Percentiles rank a stretch among this genome's conserved stretches.
Evolutionary conservation across 2,329 filamentous ascomycete genomes (phyloP).

Genomic region (Madurella mycetomatis): DNA sequence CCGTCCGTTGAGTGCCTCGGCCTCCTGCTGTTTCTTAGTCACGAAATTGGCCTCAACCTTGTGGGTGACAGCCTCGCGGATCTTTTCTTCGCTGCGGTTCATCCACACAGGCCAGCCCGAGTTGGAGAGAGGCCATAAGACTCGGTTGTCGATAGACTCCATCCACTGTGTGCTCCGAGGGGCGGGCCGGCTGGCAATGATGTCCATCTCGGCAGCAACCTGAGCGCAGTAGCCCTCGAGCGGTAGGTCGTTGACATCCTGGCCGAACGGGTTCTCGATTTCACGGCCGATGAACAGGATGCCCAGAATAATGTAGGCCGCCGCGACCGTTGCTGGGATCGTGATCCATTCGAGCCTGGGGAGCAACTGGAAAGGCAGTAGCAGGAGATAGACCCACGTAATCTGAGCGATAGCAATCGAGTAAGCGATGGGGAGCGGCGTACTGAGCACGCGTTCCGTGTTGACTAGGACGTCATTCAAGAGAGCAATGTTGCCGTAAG

Average conservation of each 20-base stretch:
- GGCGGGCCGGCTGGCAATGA: constrained; percentile 53
- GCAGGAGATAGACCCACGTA: constrained; percentile 68
- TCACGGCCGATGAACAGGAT: constrained; percentile 63
- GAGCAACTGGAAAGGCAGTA: constrained; percentile 69
- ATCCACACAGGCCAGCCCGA: constrained; percentile 47
- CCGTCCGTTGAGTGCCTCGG: background rate
- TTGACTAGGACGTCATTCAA: constrained; percentile 64
- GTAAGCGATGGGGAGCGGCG: constrained; percentile 68
- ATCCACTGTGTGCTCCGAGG: constrained; percentile 49
- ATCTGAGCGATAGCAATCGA: constrained; percentile 73
- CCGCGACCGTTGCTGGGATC: constrained; percentile 61
- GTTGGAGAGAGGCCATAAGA: constrained; percentile 40
- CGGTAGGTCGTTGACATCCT: constrained; percentile 64
- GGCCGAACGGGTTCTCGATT: constrained; percentile 67
- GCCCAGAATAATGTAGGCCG: constrained; percentile 69
- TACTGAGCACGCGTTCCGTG: constrained; percentile 68
- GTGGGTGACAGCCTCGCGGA: constrained; percentile 40
- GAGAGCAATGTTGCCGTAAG: constrained; percentile 44
- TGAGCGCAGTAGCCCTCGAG: constrained; percentile 63
- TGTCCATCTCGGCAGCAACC: constrained; percentile 59
- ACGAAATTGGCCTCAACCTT: constrained; percentile 32
- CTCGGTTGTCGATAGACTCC: constrained; percentile 35
- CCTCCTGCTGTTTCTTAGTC: constrained; percentile 24
- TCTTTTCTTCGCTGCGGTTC: constrained; percentile 41
- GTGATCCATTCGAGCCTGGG: constrained; percentile 59